Percentiles rank a stretch among this genome's conserved stretches.
Evolutionary conservation across 805 yeast species (phyloP).

Genomic region (Yamadazyma olivae): DNA sequence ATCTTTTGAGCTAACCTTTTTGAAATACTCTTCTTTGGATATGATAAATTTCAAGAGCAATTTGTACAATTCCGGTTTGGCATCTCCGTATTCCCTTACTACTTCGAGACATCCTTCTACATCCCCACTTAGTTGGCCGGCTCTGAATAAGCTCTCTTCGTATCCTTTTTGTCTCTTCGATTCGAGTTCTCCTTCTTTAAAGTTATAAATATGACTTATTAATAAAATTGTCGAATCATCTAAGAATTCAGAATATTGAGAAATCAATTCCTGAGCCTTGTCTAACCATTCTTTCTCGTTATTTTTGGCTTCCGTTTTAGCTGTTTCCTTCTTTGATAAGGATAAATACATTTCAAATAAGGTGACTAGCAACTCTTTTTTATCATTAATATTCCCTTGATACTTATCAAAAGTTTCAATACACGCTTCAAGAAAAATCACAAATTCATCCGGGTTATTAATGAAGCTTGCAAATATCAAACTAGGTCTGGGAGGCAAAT

Average conservation of each 20-base stretch:
- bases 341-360: slow-evolving; percentile 78
- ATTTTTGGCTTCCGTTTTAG: background rate
- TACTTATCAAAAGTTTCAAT: slow-evolving; percentile 71
- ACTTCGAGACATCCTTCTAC: slow-evolving; percentile 54
- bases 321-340: slow-evolving; percentile 41
- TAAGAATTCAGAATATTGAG: slow-evolving; percentile 45
- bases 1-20: slow-evolving; percentile 49
- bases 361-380: slow-evolving; percentile 70
- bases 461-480: slow-evolving; percentile 83
- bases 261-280: slow-evolving; percentile 58
- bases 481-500: slow-evolving; percentile 88
- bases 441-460: slow-evolving; percentile 84
- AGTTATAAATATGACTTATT: slow-evolving; percentile 55
- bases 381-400: slow-evolving; percentile 69
- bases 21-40: slow-evolving; percentile 50
- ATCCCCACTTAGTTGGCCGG: slow-evolving; percentile 58
- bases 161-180: slow-evolving; percentile 40
- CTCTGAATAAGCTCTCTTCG: slow-evolving; percentile 64
- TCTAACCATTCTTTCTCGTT: slow-evolving; percentile 48
- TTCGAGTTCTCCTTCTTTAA: slow-evolving; percentile 46
- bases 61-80: slow-evolving; percentile 63
- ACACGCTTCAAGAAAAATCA: slow-evolving; percentile 89
- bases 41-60: slow-evolving; percentile 63
- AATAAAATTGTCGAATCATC: slow-evolving; percentile 56
- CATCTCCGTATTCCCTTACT: slow-evolving; percentile 56